These are phyloP conservation scores for Jacaranda copaia DNA, from an alignment of 257 asterid genomes.

Conservation along the genomic window DNA sequence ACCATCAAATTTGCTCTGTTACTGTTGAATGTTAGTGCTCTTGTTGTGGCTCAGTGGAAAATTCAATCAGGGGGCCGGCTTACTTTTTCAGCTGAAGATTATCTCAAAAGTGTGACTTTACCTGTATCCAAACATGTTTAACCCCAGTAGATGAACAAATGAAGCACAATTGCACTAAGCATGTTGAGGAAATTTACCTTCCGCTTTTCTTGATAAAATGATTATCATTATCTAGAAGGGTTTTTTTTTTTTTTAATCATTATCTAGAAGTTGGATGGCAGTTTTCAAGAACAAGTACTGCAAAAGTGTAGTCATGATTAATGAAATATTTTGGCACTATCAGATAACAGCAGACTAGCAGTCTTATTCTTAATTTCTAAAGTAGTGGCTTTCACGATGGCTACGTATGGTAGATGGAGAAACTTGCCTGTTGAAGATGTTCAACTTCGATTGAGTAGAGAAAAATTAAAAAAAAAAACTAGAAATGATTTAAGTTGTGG, in stretches of 20 bases:
- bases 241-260: too few relatives aligned
- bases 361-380: not conserved
- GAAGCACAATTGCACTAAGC: too few relatives aligned
- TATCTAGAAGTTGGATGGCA: not conserved
- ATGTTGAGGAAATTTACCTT: too few relatives aligned
- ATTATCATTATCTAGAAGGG: too few relatives aligned
- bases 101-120: too few relatives aligned
- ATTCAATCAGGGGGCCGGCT: not conserved
- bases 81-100: slow-evolving; percentile 4
- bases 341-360: not conserved
- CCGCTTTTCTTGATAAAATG: too few relatives aligned
- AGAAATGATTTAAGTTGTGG: not conserved
- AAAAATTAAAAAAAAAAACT: not conserved
- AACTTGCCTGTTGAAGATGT: slow-evolving; percentile 10
- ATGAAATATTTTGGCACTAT: too few relatives aligned
- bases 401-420: not conserved
- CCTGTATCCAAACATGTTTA: too few relatives aligned
- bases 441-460: slow-evolving; percentile 1
- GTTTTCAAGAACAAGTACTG: not conserved
- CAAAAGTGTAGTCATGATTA: not conserved
- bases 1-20: not conserved
- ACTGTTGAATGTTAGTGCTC: not conserved
- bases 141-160: too few relatives aligned
- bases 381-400: not conserved
- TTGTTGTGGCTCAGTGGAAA: not conserved